These are phyloP conservation scores for Aspergillus carlsbadensis DNA, from an alignment of 495 filamentous ascomycete species.

Conservation along the genomic window DNA sequence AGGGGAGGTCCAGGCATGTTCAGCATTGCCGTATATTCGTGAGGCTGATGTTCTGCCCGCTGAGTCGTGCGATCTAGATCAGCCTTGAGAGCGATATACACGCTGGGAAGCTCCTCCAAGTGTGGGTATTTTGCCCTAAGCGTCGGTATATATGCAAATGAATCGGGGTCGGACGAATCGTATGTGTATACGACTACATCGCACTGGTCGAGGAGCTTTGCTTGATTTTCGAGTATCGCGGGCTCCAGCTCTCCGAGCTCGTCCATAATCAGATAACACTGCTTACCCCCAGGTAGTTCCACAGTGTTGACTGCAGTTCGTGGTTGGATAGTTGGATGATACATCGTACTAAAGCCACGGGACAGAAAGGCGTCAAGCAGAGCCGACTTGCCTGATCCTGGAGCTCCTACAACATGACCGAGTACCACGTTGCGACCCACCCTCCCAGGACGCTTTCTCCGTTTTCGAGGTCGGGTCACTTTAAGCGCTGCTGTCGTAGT, in stretches of 20 bases:
- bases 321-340: conserved; percentile 92
- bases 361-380: conserved; percentile 89
- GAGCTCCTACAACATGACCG: conserved; percentile 86
- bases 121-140: conserved; percentile 76
- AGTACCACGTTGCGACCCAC: conserved; percentile 96
- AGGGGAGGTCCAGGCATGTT: conserved; percentile 76
- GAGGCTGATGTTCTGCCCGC: conserved; percentile 84
- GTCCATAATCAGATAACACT: conserved; percentile 93
- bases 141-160: conserved; percentile 85
- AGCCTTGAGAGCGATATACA: conserved; percentile 91
- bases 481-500: conserved; percentile 82
- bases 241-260: conserved; percentile 95
- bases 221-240: conserved; percentile 87
- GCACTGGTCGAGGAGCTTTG: conserved; percentile 86
- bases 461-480: conserved; percentile 85
- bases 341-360: conserved; percentile 79
- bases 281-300: conserved; percentile 91
- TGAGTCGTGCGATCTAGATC: conserved; percentile 94
- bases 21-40: conserved; percentile 79
- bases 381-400: conserved; percentile 82
- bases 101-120: conserved; percentile 79
- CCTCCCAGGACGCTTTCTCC: conserved; percentile 72
- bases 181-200: conserved; percentile 95
- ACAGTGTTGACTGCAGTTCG: conserved; percentile 93
- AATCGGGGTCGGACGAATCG: conserved; percentile 93